Base-by-base conservation (phyloP, 345 rosid genomes). In the Gynandropsis gynandra region DNA sequence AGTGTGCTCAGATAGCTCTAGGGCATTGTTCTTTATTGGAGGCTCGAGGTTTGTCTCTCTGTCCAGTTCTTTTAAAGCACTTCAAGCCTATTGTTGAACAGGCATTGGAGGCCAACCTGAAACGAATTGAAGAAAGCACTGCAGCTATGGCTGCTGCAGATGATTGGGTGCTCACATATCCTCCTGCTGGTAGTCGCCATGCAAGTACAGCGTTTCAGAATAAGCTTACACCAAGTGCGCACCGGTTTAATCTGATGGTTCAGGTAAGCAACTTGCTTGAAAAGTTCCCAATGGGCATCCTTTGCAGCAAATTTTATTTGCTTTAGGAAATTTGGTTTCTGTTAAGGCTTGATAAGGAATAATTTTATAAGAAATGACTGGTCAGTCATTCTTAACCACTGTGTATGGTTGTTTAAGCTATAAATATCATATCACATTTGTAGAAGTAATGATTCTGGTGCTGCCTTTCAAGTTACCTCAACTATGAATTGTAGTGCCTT, bases 111-210 rank as follows among this genome's bases (percentile, higher is more conserved):
- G 95, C 99, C 55, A 87, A 93, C 73, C 74, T 93, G 57, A 93
- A 81, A 66, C 76, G 99, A 64, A 93, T 93, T 66, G 95, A 93
- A 74, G 97, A 93, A 70, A 93, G 96, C 65, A 83, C 95, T 55
- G 97, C 99, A 68, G 94, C 99, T 61, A 62, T 88, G 77, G 99
- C 95, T 51, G 99, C 99, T 66, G 97, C 97, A 54, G 99, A 93
- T 80, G 95, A 93, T 63, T 88, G 99, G 99, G 74, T 88, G 18
- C 87, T 93, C 51, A 79, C 89, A 39, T 71, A 66, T 40, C 81
- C 88, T 61, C 82, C 81, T 40, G 55, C 65, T 12, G 72, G 72
- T 57, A 65, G 82, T 58, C 83, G 89, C 54, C 97, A 81, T 76
- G 76, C 92, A 37, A 75, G 83, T 72, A 63, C 77, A 37, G 75